Evolutionary conservation across 768 basidiomycete species (phyloP).

Genomic region (Leccinellum luteum): DNA sequence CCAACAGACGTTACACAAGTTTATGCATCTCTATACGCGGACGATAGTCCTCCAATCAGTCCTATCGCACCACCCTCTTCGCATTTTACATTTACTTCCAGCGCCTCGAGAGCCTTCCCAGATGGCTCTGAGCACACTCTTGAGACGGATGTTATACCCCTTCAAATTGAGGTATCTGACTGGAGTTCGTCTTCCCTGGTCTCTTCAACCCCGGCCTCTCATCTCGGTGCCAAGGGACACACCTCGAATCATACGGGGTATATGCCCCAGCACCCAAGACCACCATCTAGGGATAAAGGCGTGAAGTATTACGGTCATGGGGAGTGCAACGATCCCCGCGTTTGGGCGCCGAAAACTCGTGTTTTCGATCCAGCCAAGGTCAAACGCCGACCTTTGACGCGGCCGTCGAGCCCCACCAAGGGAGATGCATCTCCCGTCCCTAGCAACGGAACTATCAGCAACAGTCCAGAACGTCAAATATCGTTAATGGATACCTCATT

Average conservation of each 20-base stretch:
- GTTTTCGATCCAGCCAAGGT: conserved; percentile 27
- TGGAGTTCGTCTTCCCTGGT: conserved; percentile 1
- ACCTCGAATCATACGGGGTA: conserved; percentile 2
- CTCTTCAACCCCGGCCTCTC: conserved; percentile 1
- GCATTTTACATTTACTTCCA: conserved; percentile 16
- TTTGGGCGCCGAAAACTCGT: conserved; percentile 27
- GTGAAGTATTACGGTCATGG: conserved; percentile 18
- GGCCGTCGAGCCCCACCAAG: conserved; percentile 25
- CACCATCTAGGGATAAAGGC: conserved; percentile 12
- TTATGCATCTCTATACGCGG: conserved; percentile 16
- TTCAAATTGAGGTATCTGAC: conserved; percentile 8
- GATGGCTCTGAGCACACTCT: neutral
- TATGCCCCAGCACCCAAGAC: conserved; percentile 5
- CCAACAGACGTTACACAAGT: conserved; percentile 23
- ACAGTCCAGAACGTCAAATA: neutral
- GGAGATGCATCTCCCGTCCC: neutral
- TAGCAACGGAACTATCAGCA: neutral
- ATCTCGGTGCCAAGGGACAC: conserved; percentile 12
- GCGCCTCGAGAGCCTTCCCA: conserved; percentile 19
- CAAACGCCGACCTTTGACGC: conserved; percentile 21
- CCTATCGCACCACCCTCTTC: conserved; percentile 11
- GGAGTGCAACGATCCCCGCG: conserved; percentile 21
- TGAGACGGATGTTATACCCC: neutral
- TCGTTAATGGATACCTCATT: conserved; percentile 10
- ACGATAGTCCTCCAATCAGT: conserved; percentile 9